Conservation (phyloP, 257 asterid genomes). For the Gentiana straminea region DNA sequence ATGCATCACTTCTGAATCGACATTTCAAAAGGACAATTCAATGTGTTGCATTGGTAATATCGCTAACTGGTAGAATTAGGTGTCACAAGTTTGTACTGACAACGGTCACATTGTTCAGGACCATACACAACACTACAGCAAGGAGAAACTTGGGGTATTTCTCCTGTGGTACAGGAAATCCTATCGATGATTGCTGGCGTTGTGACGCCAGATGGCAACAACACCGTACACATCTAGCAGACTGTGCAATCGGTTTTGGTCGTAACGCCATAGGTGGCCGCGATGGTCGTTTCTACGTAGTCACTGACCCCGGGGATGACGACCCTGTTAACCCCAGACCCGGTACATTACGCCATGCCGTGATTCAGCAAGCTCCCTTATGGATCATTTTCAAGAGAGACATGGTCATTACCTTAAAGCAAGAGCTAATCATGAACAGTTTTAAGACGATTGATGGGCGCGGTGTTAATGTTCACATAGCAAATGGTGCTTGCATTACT, state of each 20-base stretch:
- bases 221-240: constrained; percentile 65
- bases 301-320: constrained; percentile 51
- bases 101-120: constrained; percentile 24
- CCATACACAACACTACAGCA: constrained; percentile 52
- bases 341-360: constrained; percentile 87
- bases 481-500: constrained; percentile 62
- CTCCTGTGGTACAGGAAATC: constrained; percentile 67
- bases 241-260: constrained; percentile 84
- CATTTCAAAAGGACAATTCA: no score
- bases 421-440: constrained; percentile 79
- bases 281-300: constrained; percentile 65
- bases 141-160: constrained; percentile 71
- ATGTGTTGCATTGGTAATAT: no score
- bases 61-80: not conserved
- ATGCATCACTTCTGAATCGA: no score
- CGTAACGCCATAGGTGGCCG: constrained; percentile 81
- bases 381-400: constrained; percentile 82
- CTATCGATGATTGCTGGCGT: constrained; percentile 90
- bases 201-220: constrained; percentile 65
- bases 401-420: constrained; percentile 69
- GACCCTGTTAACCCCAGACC: constrained; percentile 72
- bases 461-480: constrained; percentile 71
- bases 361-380: constrained; percentile 61
- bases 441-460: constrained; percentile 89
- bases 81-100: not conserved